Base-by-base conservation (phyloP, 805 yeast genomes). In the Dipodascopsis uninucleata region DNA sequence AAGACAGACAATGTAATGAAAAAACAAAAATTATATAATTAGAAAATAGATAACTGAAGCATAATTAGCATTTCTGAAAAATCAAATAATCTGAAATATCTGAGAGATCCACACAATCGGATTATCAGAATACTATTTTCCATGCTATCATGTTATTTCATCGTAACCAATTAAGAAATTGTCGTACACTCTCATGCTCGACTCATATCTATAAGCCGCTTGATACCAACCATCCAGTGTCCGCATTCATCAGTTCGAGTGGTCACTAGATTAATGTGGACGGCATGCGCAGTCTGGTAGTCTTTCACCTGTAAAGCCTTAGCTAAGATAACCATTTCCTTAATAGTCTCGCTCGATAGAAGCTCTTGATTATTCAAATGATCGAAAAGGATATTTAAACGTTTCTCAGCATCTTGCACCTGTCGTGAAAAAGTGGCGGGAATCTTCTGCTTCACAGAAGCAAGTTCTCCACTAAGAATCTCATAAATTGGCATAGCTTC, bases 171-270 rank as follows among this genome's bases (percentile, higher is more conserved):
- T n/a, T n/a, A n/a, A n/a, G n/a, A n/a, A n/a, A n/a, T n/a, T n/a
- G n/a, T 61, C 28, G 71, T 21, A 31, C 35, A 21, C 21, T 21
- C 35, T 8, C 35, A 21, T 21, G 35, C 80, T 56, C 76, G 78
- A 12, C 72, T 78, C 76, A 93, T 85, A 52, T 82, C 82, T 50
- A 90, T 79, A 52, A 93, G 74, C 57, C 97, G 79, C 65, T 83
- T 87, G 36, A 93, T 82, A 57, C 98, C 98, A 25, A 84, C 78
- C 69, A 84, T 77, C 98, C 98, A 93, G 58, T 82, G 79, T 10
- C 95, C 96, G 53, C 83, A 78, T 64, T 89, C 95, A 20, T 75
- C 77, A 20, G 81, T 74, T 51, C 77, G 74, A 28, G 76, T 74
- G 5, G 86, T 74, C 18, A 83, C 76, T 49, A 93, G 74, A 40